phyloP scores from a whole-genome alignment of 2,329 filamentous ascomycete species.

The Aureobasidium sp. region DNA sequence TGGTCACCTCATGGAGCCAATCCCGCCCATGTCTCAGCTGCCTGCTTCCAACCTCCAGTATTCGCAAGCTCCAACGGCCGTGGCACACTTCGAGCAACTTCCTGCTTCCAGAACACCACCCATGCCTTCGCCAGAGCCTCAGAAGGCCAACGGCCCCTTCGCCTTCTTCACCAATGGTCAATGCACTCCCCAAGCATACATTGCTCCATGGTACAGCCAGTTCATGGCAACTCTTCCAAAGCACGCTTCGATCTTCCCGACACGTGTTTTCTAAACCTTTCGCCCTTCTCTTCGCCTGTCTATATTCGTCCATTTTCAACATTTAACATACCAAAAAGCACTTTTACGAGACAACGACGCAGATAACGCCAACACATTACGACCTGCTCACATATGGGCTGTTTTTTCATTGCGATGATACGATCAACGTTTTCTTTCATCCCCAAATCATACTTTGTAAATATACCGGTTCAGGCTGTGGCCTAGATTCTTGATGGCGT shows the following conservation, averaged over 20 bases:
- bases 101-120: conserved; percentile 7
- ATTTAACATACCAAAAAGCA: conserved; percentile 3
- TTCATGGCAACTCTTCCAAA: conserved; percentile 18
- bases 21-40: conserved; percentile 16
- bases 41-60: conserved; percentile 8
- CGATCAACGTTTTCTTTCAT: conserved; percentile 7
- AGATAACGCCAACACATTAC: conserved; percentile 9
- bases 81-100: conserved; percentile 9
- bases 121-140: conserved; percentile 5
- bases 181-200: conserved; percentile 17
- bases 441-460: conserved; percentile 9
- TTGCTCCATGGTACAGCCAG: conserved; percentile 18
- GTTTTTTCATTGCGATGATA: neutral
- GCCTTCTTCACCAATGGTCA: conserved; percentile 7
- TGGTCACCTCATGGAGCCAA: conserved; percentile 11
- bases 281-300: conserved; percentile 10
- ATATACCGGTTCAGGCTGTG: conserved; percentile 2
- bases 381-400: neutral
- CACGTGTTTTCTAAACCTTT: conserved; percentile 17
- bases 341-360: conserved; percentile 4
- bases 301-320: conserved; percentile 13
- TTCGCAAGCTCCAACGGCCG: neutral
- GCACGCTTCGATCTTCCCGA: conserved; percentile 18
- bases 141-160: conserved; percentile 7
- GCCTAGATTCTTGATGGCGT: conserved; percentile 4